Conservation (phyloP, 305 asterid species). For the Fraxinus sp. region DNA sequence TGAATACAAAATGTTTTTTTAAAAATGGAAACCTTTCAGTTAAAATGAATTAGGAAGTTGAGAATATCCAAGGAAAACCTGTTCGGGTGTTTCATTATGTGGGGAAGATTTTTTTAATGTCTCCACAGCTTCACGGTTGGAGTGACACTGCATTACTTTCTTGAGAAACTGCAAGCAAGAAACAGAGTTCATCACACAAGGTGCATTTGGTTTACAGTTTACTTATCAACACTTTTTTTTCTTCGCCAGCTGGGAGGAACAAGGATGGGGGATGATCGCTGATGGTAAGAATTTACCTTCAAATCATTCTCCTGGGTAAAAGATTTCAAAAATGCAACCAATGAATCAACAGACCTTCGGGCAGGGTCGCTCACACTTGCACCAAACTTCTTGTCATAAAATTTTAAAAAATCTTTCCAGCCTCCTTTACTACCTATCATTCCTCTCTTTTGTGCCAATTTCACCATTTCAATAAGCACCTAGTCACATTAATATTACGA, state of each 20-base stretch:
- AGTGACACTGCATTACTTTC: constrained; percentile 59
- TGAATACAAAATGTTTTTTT: background rate
- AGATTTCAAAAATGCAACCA: constrained; percentile 66
- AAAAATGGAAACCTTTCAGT: background rate
- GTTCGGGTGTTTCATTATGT: constrained; percentile 63
- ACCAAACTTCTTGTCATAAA: constrained; percentile 68
- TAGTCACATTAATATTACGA: constrained; percentile 16
- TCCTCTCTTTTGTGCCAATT: constrained; percentile 70
- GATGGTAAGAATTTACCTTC: constrained; percentile 41
- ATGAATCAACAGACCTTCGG: constrained; percentile 54
- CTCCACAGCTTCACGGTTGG: constrained; percentile 51
- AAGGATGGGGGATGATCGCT: background rate
- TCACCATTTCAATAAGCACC: constrained; percentile 86
- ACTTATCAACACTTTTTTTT: background rate
- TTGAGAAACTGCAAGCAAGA: constrained; percentile 57
- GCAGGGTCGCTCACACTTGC: constrained; percentile 84
- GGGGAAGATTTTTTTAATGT: constrained; percentile 50
- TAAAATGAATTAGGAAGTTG: background rate
- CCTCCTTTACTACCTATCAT: constrained; percentile 73
- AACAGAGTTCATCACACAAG: background rate
- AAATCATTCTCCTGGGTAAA: constrained; percentile 49
- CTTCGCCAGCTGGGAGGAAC: background rate
- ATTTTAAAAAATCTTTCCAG: constrained; percentile 82
- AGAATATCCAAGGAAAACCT: constrained; percentile 42
- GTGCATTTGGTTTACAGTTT: background rate